These are phyloP conservation scores for Sclerotinia sclerotiorum DNA, from an alignment of 2,329 filamentous ascomycete genomes.

Conservation along the genomic window DNA sequence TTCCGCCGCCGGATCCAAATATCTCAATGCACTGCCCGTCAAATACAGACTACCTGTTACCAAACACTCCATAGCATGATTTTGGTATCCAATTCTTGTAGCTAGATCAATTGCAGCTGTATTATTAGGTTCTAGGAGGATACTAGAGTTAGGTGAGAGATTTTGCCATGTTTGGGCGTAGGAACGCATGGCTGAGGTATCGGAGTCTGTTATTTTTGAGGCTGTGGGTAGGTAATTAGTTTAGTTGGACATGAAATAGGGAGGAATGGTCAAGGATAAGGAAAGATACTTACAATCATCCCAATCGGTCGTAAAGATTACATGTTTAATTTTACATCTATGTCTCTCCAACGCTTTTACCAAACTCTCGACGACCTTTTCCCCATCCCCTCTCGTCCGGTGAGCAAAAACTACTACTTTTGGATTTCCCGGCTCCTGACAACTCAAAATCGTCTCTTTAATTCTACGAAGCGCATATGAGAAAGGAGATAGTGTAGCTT, in stretches of 20 bases:
- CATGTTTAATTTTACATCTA: conserved; percentile 25
- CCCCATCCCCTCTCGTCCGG: conserved; percentile 19
- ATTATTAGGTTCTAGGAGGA: conserved; percentile 50
- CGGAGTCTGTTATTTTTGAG: conserved; percentile 8
- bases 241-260: accelerated
- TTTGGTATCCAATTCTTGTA: conserved; percentile 40
- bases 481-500: conserved; percentile 28
- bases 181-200: conserved; percentile 18
- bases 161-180: conserved; percentile 29
- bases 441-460: not conserved
- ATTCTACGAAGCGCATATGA: conserved; percentile 17
- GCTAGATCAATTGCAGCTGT: conserved; percentile 53
- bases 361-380: conserved; percentile 22
- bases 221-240: not conserved
- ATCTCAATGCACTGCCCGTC: conserved; percentile 49
- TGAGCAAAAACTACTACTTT: conserved; percentile 29
- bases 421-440: not conserved
- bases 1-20: conserved; percentile 2
- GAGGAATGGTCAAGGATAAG: accelerated
- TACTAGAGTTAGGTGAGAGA: conserved; percentile 25
- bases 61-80: conserved; percentile 40
- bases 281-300: conserved; percentile 24
- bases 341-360: conserved; percentile 22
- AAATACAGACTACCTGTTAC: conserved; percentile 63
- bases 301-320: conserved; percentile 29